Evolutionary conservation across 2,329 filamentous ascomycete genomes (phyloP), one percentile per base, ranked within the genome.

Genomic region (Amphichorda felina): DNA sequence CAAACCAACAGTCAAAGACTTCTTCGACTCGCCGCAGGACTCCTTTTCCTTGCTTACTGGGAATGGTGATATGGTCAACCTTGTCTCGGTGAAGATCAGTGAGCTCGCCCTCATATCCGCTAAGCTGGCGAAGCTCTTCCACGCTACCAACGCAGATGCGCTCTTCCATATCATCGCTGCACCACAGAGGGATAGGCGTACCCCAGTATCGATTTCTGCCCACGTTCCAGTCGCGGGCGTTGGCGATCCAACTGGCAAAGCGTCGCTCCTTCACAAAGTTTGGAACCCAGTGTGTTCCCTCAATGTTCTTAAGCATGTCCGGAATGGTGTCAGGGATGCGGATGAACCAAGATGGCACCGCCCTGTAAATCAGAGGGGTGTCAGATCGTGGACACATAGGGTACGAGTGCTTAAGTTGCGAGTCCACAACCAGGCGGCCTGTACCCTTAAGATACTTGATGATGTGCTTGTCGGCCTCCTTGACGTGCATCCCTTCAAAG

Each of bases 1-100:
- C 88, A 43, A 94, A 94, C 87, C 88, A 95, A 54, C 88, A 95
- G 60, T 95, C 88, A 48, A 95, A 94, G 4, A 95, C 85, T 54
- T 94, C 87, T 35, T 86, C 79, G 8, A 91, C 72, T 45, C 88
- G 79, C 48, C 72, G 79, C 42, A 95, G 64, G n/a, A 71, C 68
- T 15, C 87, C 88, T 52, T 89, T 94, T 46, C 88, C 88, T 60
- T 80, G 72, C 58, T 84, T 82, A 54, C 84, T 93, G 1, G 88
- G 88, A 43, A 96, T 95, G 30, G 87, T 94, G 55, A 96, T 94
- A 46, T 86, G 69, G 51, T 96, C 89, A 43, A 96, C 81, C 57
- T 89, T 89, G 58, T 95, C 86, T 35, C 88, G 80, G 57, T 96
- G 89, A 22, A 96, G 70, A 50, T 96, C 88, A 10, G 71, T 79